These are phyloP conservation scores for Blastobotrys parvus DNA, from an alignment of 805 yeast species.

Conservation along the genomic window DNA sequence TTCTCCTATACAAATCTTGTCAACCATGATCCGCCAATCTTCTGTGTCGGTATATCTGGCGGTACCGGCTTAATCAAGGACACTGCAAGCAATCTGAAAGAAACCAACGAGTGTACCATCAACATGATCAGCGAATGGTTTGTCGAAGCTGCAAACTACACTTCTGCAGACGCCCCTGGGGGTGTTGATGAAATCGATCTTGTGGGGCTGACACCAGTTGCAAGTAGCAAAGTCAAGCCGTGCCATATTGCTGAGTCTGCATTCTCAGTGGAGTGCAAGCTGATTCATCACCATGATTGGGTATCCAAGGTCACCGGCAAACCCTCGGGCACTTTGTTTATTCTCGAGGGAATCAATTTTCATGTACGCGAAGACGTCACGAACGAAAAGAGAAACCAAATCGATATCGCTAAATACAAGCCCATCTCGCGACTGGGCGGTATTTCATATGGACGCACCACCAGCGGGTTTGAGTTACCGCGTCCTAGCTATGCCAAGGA, in stretches of 20 bases:
- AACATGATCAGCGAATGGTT: constrained; percentile 58
- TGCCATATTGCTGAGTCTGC: constrained; percentile 56
- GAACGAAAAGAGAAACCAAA: constrained; percentile 30
- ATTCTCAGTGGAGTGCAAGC: constrained; percentile 48
- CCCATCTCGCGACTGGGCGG: constrained; percentile 53
- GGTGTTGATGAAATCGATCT: constrained; percentile 49
- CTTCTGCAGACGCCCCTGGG: constrained; percentile 39
- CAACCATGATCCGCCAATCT: constrained; percentile 50
- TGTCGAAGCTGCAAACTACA: constrained; percentile 51
- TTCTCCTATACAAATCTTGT: constrained; percentile 46
- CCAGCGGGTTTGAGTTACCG: constrained; percentile 38
- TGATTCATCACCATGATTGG: constrained; percentile 39
- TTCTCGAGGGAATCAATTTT: constrained; percentile 50
- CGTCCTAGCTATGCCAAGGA: constrained; percentile 33
- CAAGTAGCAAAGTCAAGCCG: constrained; percentile 40
- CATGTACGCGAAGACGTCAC: constrained; percentile 50
- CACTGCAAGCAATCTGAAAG: constrained; percentile 40
- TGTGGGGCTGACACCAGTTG: constrained; percentile 42
- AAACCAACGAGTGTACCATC: constrained; percentile 46
- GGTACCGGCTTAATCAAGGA: constrained; percentile 39
- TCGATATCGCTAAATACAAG: constrained; percentile 41
- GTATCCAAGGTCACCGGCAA: constrained; percentile 30
- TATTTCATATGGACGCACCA: constrained; percentile 36
- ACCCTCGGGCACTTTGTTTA: constrained; percentile 33
- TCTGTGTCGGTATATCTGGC: constrained; percentile 41